Evolutionary conservation across 1,139 yeast species (phyloP).

Genomic region (Insectozyma bohioensis): DNA sequence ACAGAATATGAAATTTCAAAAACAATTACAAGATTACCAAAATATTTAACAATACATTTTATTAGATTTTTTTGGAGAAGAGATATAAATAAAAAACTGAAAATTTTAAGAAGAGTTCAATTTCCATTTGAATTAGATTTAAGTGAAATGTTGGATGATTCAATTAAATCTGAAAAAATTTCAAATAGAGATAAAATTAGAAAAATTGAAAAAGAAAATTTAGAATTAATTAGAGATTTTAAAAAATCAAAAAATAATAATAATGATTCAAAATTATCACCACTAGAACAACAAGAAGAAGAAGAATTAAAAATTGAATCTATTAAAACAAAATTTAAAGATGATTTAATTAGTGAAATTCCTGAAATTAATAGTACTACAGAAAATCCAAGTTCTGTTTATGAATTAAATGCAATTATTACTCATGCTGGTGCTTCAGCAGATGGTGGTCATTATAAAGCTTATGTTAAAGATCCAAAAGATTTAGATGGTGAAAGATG

Average conservation of each 20-base stretch:
- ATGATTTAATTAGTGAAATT: constrained; percentile 40
- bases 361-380: constrained; percentile 47
- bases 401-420: constrained; percentile 77
- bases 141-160: constrained; percentile 79
- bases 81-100: constrained; percentile 86
- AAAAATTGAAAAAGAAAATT: constrained; percentile 72
- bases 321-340: constrained; percentile 44
- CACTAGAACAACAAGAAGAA: constrained; percentile 45
- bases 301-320: constrained; percentile 48
- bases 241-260: constrained; percentile 61
- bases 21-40: constrained; percentile 78
- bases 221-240: constrained; percentile 71
- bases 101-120: constrained; percentile 88
- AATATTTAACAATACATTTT: constrained; percentile 84
- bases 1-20: constrained; percentile 70
- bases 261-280: constrained; percentile 29
- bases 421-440: constrained; percentile 97
- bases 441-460: constrained; percentile 96
- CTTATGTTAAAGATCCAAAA: constrained; percentile 71
- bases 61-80: constrained; percentile 96
- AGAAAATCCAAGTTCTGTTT: constrained; percentile 85
- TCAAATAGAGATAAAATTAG: constrained; percentile 77
- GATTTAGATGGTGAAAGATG: constrained; percentile 71
- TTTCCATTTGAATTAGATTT: constrained; percentile 93
- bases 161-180: constrained; percentile 63